Percentiles rank a stretch among this genome's conserved stretches.
Evolutionary conservation across 1,139 yeast species (phyloP).

Genomic region (Debaryomycetaceae sp.): DNA sequence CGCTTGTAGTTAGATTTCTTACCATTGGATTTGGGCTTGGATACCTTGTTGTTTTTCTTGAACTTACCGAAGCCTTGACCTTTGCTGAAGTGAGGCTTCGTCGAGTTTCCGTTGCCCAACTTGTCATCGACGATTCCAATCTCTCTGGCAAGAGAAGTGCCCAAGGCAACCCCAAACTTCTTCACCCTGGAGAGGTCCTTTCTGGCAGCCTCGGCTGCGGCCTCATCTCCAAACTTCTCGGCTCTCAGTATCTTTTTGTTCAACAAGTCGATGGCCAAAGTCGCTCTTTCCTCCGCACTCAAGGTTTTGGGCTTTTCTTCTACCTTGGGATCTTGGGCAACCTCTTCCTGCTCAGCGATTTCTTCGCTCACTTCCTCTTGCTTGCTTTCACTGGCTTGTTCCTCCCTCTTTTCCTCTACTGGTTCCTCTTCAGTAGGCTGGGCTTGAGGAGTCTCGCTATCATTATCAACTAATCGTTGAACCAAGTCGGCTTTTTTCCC

Average conservation of each 20-base stretch:
- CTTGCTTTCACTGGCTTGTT: slow-evolving; percentile 6
- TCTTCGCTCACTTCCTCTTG: slow-evolving; percentile 14
- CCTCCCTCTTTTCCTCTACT: slow-evolving; percentile 8
- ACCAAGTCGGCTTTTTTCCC: slow-evolving; percentile 87
- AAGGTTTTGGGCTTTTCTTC: slow-evolving; percentile 36
- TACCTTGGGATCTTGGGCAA: slow-evolving; percentile 13
- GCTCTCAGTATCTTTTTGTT: slow-evolving; percentile 69
- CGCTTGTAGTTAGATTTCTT: slow-evolving; percentile 1
- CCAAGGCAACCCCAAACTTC: slow-evolving; percentile 77
- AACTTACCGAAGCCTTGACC: slow-evolving; percentile 6
- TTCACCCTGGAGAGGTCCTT: slow-evolving; percentile 67
- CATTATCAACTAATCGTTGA: slow-evolving; percentile 54
- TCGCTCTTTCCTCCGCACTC: slow-evolving; percentile 67
- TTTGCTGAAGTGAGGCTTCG: slow-evolving; percentile 12
- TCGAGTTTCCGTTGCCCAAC: slow-evolving; percentile 18
- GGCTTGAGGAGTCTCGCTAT: slow-evolving; percentile 9
- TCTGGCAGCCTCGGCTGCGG: slow-evolving; percentile 49
- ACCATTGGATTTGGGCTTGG: slow-evolving; percentile 8
- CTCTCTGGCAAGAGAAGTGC: slow-evolving; percentile 65
- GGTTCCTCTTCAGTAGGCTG: slow-evolving; percentile 1
- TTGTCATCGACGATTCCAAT: slow-evolving; percentile 50
- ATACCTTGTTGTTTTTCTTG: slow-evolving; percentile 11
- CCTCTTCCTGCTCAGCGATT: slow-evolving; percentile 16
- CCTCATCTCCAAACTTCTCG: slow-evolving; percentile 70
- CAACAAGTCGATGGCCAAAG: slow-evolving; percentile 64